Conservation (phyloP, 1,284 basidiomycete genomes). For the Anthracocystis walkeri region DNA sequence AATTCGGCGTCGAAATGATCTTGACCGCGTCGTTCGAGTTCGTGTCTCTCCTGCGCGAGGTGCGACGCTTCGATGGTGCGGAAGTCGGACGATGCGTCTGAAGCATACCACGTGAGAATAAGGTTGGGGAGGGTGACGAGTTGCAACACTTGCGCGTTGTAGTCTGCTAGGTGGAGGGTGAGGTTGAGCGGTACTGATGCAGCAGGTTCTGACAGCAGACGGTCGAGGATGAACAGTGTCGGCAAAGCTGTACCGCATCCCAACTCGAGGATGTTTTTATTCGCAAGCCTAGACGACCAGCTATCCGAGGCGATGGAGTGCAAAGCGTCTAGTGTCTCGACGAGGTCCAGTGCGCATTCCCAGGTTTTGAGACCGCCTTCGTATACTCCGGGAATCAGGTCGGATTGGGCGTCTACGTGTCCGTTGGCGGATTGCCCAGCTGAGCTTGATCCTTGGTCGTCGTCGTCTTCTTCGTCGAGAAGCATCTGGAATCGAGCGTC, state of each 20-base stretch:
- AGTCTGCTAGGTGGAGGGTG: constrained; percentile 89
- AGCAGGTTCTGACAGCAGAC: constrained; percentile 73
- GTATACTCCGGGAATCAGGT: constrained; percentile 90
- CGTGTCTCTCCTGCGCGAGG: constrained; percentile 18
- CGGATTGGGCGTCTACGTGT: constrained; percentile 74
- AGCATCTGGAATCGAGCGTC: constrained; percentile 94
- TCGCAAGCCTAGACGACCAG: constrained; percentile 3
- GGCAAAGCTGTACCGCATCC: constrained; percentile 94
- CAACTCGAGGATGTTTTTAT: constrained; percentile 72
- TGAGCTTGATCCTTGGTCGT: constrained; percentile 28
- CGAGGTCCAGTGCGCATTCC: constrained; percentile 93
- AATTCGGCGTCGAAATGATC: constrained; percentile 43
- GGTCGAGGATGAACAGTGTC: constrained; percentile 78
- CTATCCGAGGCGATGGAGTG: constrained; percentile 10
- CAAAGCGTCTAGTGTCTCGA: constrained; percentile 50
- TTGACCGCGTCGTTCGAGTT: constrained; percentile 41
- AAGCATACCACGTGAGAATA: constrained; percentile 76
- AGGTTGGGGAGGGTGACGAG: constrained; percentile 83
- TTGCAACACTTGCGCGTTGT: constrained; percentile 82
- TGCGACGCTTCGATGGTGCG: constrained; percentile 16
- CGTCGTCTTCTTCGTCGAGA: constrained; percentile 70
- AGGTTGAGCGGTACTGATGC: constrained; percentile 67
- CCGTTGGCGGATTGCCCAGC: constrained; percentile 12
- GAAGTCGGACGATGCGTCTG: constrained; percentile 25
- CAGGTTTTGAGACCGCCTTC: constrained; percentile 98